Percentiles rank a stretch among this genome's conserved stretches.
phyloP scores from a whole-genome alignment of 2,329 filamentous ascomycete species.

The Penicillium sp. region DNA sequence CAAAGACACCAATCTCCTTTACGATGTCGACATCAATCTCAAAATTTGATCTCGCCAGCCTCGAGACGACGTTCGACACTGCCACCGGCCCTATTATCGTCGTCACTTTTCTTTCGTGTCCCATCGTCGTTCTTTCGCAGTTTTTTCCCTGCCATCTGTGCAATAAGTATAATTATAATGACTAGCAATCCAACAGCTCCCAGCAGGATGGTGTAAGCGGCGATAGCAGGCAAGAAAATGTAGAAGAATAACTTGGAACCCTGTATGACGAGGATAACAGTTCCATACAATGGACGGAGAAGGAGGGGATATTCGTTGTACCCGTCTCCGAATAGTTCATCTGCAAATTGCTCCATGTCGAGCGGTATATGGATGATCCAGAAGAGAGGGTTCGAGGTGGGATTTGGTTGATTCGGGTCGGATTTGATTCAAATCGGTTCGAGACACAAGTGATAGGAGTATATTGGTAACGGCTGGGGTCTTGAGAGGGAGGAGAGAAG shows the following conservation, averaged over 20 bases:
- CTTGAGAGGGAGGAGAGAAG: too few species aligned
- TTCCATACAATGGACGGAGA: not conserved
- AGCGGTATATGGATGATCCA: not conserved
- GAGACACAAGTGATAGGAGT: too few species aligned
- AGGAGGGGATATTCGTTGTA: not conserved
- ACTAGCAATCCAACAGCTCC: not conserved
- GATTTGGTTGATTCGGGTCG: not conserved
- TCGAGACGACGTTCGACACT: not conserved
- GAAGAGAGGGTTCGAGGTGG: not conserved
- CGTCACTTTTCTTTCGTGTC: not conserved
- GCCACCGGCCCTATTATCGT: not conserved
- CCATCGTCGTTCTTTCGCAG: too few species aligned
- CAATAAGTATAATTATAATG: not conserved
- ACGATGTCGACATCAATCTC: not conserved
- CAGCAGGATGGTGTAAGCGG: not conserved
- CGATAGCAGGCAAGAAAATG: not conserved
- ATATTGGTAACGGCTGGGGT: too few species aligned
- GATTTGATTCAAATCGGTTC: not conserved
- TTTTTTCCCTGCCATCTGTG: too few species aligned
- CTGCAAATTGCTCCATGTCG: fast-evolving
- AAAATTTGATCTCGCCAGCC: not conserved
- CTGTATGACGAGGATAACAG: fast-evolving
- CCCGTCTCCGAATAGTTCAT: not conserved
- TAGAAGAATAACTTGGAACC: not conserved
- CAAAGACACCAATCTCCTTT: not conserved